Conservation (phyloP, 2,329 filamentous ascomycete genomes). For the Xylariomycetidae sp. region DNA sequence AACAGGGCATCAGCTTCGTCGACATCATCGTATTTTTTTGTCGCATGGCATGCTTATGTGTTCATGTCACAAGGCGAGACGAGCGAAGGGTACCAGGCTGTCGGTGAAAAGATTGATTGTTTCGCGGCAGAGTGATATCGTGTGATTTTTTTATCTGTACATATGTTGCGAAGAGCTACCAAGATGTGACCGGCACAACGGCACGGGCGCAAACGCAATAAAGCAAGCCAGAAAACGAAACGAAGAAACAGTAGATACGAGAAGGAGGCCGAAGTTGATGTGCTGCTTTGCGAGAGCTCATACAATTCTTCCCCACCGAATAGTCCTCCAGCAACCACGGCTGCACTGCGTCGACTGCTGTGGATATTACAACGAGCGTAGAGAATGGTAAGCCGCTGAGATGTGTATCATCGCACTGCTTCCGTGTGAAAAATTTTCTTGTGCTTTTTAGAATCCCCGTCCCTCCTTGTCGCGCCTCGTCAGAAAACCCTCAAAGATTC, state of each 20-base stretch:
- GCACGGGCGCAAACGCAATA: conserved; percentile 19
- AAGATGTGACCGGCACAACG: conserved; percentile 26
- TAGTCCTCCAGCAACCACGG: conserved; percentile 26
- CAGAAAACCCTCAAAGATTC: conserved; percentile 18
- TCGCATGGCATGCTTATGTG: too few relatives aligned
- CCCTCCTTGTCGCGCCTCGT: conserved; percentile 22
- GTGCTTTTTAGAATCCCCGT: conserved; percentile 22
- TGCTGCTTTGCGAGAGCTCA: conserved; percentile 4
- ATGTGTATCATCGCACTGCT: conserved; percentile 19
- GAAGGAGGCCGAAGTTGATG: conserved; percentile 22
- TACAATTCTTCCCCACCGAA: conserved; percentile 8
- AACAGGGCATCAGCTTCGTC: too few relatives aligned
- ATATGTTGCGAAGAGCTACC: conserved; percentile 19
- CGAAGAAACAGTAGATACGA: conserved; percentile 34
- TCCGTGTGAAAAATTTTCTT: conserved; percentile 22
- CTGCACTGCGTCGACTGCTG: conserved; percentile 33
- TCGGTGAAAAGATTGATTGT: too few relatives aligned
- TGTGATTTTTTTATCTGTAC: too few relatives aligned
- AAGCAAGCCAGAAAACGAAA: conserved; percentile 25
- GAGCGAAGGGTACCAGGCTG: too few relatives aligned
- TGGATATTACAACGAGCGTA: conserved; percentile 50
- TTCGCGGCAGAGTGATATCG: too few relatives aligned
- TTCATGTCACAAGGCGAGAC: too few relatives aligned
- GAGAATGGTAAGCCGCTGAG: conserved; percentile 34
- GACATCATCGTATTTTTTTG: too few relatives aligned